Conservation (phyloP, 768 basidiomycete species). For the Rhizopogon sp. region DNA sequence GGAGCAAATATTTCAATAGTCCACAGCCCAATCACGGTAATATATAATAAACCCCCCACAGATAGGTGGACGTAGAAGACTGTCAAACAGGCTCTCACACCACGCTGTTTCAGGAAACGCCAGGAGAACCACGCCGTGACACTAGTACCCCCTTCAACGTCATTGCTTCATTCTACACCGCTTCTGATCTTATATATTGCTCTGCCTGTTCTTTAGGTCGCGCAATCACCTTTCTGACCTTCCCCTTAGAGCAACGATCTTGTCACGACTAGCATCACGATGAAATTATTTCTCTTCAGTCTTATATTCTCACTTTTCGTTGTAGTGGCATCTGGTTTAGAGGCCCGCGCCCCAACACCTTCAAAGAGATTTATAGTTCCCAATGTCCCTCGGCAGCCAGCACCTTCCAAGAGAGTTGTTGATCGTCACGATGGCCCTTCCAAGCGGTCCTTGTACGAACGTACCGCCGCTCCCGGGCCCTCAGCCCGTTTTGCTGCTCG, state of each 20-base stretch:
- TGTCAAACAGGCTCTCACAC: too few species aligned
- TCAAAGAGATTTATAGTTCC: slow-evolving; percentile 3
- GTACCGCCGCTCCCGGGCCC: neutral
- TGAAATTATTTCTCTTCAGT: slow-evolving; percentile 1
- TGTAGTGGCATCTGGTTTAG: neutral
- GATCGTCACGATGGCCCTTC: neutral
- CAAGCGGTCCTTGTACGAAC: neutral
- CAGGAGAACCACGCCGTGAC: too few species aligned
- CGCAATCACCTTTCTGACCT: neutral
- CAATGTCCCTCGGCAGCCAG: neutral
- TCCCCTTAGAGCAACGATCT: neutral
- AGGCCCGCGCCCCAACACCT: slow-evolving; percentile 3
- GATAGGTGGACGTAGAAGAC: too few species aligned
- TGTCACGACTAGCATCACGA: neutral
- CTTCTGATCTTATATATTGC: neutral
- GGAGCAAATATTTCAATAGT: neutral
- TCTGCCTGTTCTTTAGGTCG: neutral
- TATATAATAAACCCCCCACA: too few species aligned
- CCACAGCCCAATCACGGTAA: neutral
- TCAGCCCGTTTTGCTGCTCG: neutral
- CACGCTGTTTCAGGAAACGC: too few species aligned
- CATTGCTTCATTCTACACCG: neutral
- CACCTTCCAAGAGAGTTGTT: neutral
- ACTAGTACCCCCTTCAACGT: neutral
- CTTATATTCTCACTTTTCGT: neutral